Percentiles rank a stretch among this genome's conserved stretches.
phyloP scores from a whole-genome alignment of 371 early-diverging fungal species.

The Mucor lusitanicus region DNA sequence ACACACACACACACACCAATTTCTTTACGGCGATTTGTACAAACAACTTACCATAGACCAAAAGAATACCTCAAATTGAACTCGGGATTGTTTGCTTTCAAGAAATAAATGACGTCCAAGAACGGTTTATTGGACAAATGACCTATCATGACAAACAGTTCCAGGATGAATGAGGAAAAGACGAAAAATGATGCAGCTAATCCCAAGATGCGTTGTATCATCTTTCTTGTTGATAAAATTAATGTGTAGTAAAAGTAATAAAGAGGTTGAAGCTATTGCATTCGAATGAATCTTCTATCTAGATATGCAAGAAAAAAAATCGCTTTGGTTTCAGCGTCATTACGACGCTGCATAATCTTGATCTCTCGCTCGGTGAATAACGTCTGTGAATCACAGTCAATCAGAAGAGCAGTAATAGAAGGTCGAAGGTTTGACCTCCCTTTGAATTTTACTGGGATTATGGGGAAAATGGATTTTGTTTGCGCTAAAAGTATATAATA shows the following conservation, averaged over 20 bases:
- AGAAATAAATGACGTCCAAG: conserved; percentile 28
- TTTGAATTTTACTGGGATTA: too few species aligned
- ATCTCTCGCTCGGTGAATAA: neutral
- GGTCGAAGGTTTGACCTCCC: too few species aligned
- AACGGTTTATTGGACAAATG: conserved; percentile 33
- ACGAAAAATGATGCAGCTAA: conserved; percentile 11
- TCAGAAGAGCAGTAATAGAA: neutral
- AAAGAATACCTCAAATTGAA: conserved; percentile 18
- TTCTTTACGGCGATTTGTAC: too few species aligned
- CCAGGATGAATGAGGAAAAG: conserved; percentile 27
- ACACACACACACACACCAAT: too few species aligned
- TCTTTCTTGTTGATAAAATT: neutral
- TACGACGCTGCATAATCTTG: neutral
- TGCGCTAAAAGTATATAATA: too few species aligned
- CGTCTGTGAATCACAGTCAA: neutral
- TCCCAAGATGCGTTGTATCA: neutral
- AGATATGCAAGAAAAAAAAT: neutral
- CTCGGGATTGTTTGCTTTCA: conserved; percentile 16
- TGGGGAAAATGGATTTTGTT: too few species aligned
- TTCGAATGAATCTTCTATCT: neutral
- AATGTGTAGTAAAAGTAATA: neutral
- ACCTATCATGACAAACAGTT: conserved; percentile 41
- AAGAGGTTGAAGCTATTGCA: too few species aligned
- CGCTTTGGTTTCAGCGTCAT: neutral
- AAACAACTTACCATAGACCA: conserved; percentile 33